Base-by-base conservation (phyloP, 176 grass and related monocot species). In the Oryza meridionalis region DNA sequence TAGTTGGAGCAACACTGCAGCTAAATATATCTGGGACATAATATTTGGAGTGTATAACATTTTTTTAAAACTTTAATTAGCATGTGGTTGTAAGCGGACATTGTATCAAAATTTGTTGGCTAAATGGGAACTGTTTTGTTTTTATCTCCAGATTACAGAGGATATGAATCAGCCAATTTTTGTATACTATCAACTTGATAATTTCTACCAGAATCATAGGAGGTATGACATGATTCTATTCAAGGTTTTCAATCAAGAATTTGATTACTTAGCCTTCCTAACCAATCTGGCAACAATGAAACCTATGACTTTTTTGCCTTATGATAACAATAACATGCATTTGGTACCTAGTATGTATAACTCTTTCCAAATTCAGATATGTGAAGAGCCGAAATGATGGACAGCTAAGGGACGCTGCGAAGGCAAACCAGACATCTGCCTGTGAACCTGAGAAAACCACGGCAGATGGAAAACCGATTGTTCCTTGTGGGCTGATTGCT, bases 161-260 rank as follows among this genome's bases (percentile, higher is more conserved):
- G 44, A 89, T 78, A 99, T 99, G 96, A 81, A 87, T 43, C 83
- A 87, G 62, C 96, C 96, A 62, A 96, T 99, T 72, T 99, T 90
- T 83, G 93, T 99, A 42, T 98, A 98, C 76, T 98, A 98, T 65
- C 83, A 99, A 84, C 96, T 99, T 3, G 96, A 99, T 53, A 99
- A 95, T 74, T 99, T 99, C 86, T 99, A 99, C 86, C 96, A 99
- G 85, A 99, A 99, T 83, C 96, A 99, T 89, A 93, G 96, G 80
- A 99, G 96, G 96, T 98, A 97, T 67, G 49, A 16, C 47, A 5
- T 10, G 33, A 35, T 35, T 35, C 33, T 67, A 46, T 78, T 90
- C 65, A 22, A 78, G 47, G 42, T 90, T 72, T 73, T 65, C 32
- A 65, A 11, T n/a, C 72, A 40, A 43, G 75, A 35, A 65, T 13